Conservation (phyloP, 345 rosid species). For the Eutrema heterophyllum region DNA sequence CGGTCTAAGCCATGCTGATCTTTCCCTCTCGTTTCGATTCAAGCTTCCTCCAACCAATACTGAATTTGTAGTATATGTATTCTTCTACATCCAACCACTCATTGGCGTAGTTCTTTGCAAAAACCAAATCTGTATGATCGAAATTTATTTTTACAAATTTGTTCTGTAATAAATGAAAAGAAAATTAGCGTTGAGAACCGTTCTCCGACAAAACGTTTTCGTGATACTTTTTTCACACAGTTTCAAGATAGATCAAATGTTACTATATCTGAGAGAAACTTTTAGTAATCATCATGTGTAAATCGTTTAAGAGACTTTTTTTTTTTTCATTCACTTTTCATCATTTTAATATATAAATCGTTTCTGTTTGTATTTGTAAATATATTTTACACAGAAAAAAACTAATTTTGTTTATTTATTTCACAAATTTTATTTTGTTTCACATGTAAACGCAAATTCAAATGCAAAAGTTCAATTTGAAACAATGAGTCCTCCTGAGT, state of each 20-base stretch:
- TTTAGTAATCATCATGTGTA: background rate
- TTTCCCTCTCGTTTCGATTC: too few relatives aligned
- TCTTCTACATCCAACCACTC: too few relatives aligned
- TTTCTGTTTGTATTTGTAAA: background rate
- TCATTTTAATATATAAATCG: background rate
- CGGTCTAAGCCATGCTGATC: too few relatives aligned
- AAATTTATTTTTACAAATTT: too few relatives aligned
- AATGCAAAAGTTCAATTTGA: background rate
- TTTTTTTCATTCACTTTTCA: background rate
- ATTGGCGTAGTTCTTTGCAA: too few relatives aligned
- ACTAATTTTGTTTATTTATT: background rate
- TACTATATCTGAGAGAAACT: background rate
- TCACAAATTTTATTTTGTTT: background rate
- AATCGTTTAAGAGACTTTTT: background rate
- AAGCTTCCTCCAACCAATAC: too few relatives aligned
- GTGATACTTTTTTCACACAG: background rate
- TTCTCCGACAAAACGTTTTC: background rate
- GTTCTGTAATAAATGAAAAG: background rate
- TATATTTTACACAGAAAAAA: too few relatives aligned
- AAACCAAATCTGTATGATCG: too few relatives aligned
- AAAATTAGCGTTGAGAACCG: background rate
- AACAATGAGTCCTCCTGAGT: background rate
- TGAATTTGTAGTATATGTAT: too few relatives aligned
- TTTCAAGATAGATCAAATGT: background rate
- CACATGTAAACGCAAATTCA: background rate